Conservation (phyloP, 257 asterid species). For the Capsicum chinense region DNA sequence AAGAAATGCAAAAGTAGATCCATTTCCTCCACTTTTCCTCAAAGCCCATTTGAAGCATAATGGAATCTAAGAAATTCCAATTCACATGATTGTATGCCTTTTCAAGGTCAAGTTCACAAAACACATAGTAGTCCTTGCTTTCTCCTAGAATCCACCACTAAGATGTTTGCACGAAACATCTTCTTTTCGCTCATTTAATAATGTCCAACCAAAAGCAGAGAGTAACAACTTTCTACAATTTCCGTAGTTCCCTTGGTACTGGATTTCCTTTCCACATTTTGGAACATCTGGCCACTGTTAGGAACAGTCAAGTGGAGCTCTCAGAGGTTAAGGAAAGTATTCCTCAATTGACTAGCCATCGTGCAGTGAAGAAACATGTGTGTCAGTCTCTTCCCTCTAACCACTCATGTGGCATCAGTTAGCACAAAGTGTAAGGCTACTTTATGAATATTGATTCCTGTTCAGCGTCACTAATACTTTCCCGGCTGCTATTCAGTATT, state of each 20-base stretch:
- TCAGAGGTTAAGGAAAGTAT: neutral
- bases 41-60: no score
- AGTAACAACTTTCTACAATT: neutral
- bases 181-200: constrained; percentile 11
- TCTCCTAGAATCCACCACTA: no score
- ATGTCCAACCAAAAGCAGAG: neutral
- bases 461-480: neutral
- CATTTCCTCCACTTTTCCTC: no score
- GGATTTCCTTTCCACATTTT: neutral
- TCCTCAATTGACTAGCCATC: neutral
- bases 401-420: neutral
- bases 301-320: neutral
- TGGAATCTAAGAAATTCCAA: no score
- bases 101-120: no score
- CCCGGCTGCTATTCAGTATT: neutral
- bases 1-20: no score
- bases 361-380: neutral
- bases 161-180: no score
- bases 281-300: neutral
- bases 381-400: neutral
- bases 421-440: neutral
- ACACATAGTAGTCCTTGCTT: no score
- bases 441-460: neutral
- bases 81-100: no score
- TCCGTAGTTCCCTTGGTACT: neutral